Base-by-base conservation (phyloP, 1,139 yeast species). In the Candida pseudocylindracea region DNA sequence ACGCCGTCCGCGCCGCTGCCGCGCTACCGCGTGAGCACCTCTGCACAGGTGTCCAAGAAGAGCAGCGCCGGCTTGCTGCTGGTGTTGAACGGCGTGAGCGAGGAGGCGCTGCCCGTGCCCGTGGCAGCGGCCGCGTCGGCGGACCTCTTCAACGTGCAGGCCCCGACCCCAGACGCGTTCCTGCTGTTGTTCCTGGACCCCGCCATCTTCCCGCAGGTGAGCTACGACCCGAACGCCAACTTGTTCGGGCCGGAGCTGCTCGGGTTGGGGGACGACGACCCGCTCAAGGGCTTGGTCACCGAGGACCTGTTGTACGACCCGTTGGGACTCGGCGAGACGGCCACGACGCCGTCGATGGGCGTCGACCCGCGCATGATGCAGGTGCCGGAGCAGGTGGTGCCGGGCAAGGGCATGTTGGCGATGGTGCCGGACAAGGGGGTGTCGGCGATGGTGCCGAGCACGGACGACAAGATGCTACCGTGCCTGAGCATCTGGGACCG, bases 401-500 rank as follows among this genome's bases (percentile, higher is more conserved):
- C n/a, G n/a, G n/a, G n/a, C n/a, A n/a, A n/a, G n/a, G n/a, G n/a
- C n/a, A n/a, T n/a, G n/a, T n/a, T n/a, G n/a, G n/a, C 25, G 25
- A 5, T 24, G 25, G 8, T 8, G 8, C 8, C 25, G 25, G 42
- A 37, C 15, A 37, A 32, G 3, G 30, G 31, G 11, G 29, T 30
- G 29, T 33, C 41, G 10, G 32, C 32, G 11, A 36, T 40, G 7
- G n/a, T n/a, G 10, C 40, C 39, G 11, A 42, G 42, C 7, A 42
- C 40, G 2, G 41, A 41, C 2, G 41, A 35, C 26, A 27, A 35
- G 34, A 34, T 38, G 29, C 20, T 11, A 12, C 66, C 69, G 45
- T 88, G 98, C 51, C 71, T 92, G 1, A 95, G 83, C 43, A 76
- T 85, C 15, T 88, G 98, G 98, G 96, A 85, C 50, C 67, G 96